Percentiles rank a stretch among this genome's conserved stretches.
phyloP scores from a whole-genome alignment of 2,329 filamentous ascomycete genomes.

The Sclerotinia borealis region DNA sequence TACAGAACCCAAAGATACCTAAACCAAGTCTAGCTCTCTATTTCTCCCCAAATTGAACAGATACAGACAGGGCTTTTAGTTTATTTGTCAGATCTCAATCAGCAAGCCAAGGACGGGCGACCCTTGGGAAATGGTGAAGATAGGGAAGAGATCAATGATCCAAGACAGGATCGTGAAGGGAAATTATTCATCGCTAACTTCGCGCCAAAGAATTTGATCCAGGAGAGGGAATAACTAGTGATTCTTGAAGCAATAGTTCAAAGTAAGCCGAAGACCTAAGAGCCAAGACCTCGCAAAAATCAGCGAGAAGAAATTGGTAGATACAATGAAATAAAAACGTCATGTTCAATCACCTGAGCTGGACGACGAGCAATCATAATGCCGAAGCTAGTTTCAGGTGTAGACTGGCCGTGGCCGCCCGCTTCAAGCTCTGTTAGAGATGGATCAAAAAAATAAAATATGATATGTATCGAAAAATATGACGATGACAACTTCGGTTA shows the following conservation, averaged over 20 bases:
- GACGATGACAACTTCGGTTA: constrained; percentile 1
- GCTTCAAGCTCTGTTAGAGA: background rate
- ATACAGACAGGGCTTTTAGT: background rate
- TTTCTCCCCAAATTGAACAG: background rate
- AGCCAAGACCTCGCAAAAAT: background rate
- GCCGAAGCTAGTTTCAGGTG: background rate
- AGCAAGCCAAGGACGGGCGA: background rate
- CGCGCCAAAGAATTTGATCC: background rate
- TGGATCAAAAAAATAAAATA: background rate
- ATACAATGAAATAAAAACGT: background rate
- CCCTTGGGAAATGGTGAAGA: constrained; percentile 14
- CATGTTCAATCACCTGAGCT: constrained; percentile 8
- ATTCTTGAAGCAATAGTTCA: background rate
- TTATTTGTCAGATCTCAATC: background rate
- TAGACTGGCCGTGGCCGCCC: background rate
- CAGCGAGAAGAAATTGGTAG: background rate
- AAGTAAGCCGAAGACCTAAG: background rate
- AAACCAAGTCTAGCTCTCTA: background rate
- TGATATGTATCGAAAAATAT: background rate
- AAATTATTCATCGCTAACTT: constrained; percentile 11
- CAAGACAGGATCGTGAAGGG: background rate
- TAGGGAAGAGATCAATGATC: background rate
- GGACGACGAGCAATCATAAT: constrained; percentile 2
- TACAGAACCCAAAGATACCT: background rate
- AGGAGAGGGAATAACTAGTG: background rate